Evolutionary conservation across 805 yeast species (phyloP), one percentile per base, ranked within the genome.

Genomic region (Hanseniaspora mollemarum): DNA sequence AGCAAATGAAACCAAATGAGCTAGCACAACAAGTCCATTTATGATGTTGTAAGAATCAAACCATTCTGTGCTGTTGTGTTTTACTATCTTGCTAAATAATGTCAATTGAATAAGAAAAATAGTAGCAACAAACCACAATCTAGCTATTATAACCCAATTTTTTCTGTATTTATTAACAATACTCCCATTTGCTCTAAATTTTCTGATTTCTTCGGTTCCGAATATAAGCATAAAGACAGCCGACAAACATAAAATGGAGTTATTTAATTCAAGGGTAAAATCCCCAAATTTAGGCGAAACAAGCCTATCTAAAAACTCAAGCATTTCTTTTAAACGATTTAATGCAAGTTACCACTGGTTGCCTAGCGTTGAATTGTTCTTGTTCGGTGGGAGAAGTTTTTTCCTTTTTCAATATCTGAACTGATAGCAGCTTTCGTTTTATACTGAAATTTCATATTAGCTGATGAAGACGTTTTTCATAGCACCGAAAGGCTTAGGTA

Each of bases 261-360:
- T 83, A 56, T 76, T 67, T 58, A 80, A 75, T 55, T 84, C 79
- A 6, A 77, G 76, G 1, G 83, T 73, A 46, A 80, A 68, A 56
- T 80, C 86, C 35, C 73, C 73, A 59, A 74, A 70, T n/a, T 45
- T 46, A 18, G 50, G 58, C 0, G 74, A 69, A 4, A 72, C 57
- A 22, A 48, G 18, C 15, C 24, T 28, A 29, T 40, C 29, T 16
- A 48, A 33, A 33, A 40, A 9, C 74, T 74, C 13, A 72, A 74
- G 61, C 71, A 65, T 2, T 72, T n/a, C n/a, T n/a, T n/a, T n/a
- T n/a, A n/a, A n/a, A n/a, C n/a, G n/a, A n/a, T n/a, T n/a, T n/a
- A n/a, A n/a, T n/a, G n/a, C n/a, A n/a, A n/a, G n/a, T n/a, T n/a
- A n/a, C n/a, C n/a, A n/a, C n/a, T n/a, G n/a, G n/a, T n/a, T n/a